Percentiles rank a stretch among this genome's conserved stretches.
These are phyloP conservation scores for Collybiopsis confluens DNA, from an alignment of 768 basidiomycete species.

Conservation along the genomic window DNA sequence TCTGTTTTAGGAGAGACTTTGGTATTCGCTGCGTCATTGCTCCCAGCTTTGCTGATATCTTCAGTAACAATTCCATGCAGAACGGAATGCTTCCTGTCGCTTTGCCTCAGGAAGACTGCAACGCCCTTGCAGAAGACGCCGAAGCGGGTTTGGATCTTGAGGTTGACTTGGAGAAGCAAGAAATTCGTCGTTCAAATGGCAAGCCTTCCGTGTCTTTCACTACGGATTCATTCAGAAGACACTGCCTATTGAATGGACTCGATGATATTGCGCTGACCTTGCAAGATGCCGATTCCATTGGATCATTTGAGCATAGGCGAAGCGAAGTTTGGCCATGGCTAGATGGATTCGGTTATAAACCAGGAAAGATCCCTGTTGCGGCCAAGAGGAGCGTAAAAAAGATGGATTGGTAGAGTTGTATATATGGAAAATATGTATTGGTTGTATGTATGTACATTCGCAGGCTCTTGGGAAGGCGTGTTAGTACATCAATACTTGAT, in stretches of 20 bases:
- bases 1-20: constrained; percentile 65
- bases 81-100: constrained; percentile 86
- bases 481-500: not conserved
- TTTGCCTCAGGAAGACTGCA: constrained; percentile 68
- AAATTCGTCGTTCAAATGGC: constrained; percentile 71
- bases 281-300: constrained; percentile 70
- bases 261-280: constrained; percentile 97
- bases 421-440: not conserved
- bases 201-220: constrained; percentile 71
- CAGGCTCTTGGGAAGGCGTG: not conserved
- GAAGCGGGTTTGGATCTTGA: constrained; percentile 71
- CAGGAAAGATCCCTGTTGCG: constrained; percentile 63
- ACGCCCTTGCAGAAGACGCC: constrained; percentile 71
- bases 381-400: constrained; percentile 37
- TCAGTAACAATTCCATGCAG: constrained; percentile 86
- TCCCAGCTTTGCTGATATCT: constrained; percentile 88
- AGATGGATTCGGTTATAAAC: constrained; percentile 90
- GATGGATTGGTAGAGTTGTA: constrained; percentile 63
- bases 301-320: constrained; percentile 73
- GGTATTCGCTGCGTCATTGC: constrained; percentile 87
- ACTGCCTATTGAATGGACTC: constrained; percentile 91
- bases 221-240: constrained; percentile 86
- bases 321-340: constrained; percentile 90
- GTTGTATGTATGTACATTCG: not conserved
- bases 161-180: constrained; percentile 80